Evolutionary conservation across 2,329 filamentous ascomycete species (phyloP).

Genomic region (Periconia sp.): DNA sequence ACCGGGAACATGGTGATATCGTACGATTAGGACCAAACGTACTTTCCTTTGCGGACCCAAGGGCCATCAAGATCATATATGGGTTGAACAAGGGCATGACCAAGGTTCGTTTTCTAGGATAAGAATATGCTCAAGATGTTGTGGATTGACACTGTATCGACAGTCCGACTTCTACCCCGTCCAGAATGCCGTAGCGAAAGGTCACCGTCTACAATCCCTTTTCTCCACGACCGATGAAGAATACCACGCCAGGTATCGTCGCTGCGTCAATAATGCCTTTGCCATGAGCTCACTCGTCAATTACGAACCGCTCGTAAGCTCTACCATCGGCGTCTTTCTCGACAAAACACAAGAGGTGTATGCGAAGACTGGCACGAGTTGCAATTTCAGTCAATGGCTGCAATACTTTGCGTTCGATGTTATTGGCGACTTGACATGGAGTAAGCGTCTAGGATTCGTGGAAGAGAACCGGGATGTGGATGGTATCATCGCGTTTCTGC

Average conservation of each 20-base stretch:
- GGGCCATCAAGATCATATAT: conserved; percentile 77
- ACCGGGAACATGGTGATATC: conserved; percentile 74
- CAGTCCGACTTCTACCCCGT: conserved; percentile 83
- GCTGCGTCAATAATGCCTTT: conserved; percentile 78
- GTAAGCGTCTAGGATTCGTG: conserved; percentile 76
- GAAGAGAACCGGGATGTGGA: conserved; percentile 78
- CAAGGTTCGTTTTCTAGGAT: conserved; percentile 61
- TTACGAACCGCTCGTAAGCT: conserved; percentile 82
- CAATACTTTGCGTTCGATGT: conserved; percentile 86
- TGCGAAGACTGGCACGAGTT: conserved; percentile 51
- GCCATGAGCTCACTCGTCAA: conserved; percentile 78
- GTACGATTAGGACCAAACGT: conserved; percentile 77
- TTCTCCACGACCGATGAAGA: conserved; percentile 78
- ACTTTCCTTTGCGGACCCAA: conserved; percentile 75
- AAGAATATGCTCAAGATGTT: too few relatives aligned
- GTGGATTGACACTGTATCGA: conserved; percentile 3
- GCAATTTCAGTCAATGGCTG: conserved; percentile 74
- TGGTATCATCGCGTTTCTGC: conserved; percentile 71
- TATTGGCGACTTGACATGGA: conserved; percentile 78
- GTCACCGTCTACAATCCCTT: conserved; percentile 71
- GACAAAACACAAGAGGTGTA: conserved; percentile 53
- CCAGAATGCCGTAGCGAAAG: conserved; percentile 74
- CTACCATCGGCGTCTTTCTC: conserved; percentile 74
- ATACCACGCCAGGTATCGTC: conserved; percentile 76
- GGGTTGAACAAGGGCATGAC: conserved; percentile 80